phyloP scores from a whole-genome alignment of 2,329 filamentous ascomycete species.

The Alternaria sp. region DNA sequence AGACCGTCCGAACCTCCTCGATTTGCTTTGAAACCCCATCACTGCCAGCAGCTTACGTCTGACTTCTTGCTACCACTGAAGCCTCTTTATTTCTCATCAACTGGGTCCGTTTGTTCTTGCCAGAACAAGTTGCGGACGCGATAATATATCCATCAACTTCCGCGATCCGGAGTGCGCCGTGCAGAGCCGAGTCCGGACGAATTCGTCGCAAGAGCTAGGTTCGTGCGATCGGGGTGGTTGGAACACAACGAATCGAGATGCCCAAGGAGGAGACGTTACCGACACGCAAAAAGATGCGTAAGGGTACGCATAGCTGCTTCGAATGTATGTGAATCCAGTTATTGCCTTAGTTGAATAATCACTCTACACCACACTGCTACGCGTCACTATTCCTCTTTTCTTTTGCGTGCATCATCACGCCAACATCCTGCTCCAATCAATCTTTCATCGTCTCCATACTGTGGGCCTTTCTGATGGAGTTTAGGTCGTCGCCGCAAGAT shows the following conservation, averaged over 20 bases:
- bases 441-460: not conserved
- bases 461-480: constrained; percentile 27
- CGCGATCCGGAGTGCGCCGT: constrained; percentile 3
- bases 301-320: constrained; percentile 53
- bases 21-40: constrained; percentile 6
- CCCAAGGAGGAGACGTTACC: constrained; percentile 45
- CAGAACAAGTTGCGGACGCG: not conserved
- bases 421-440: constrained; percentile 1
- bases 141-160: constrained; percentile 12
- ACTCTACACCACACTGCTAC: constrained; percentile 2
- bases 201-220: constrained; percentile 19
- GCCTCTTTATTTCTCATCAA: not conserved
- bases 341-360: constrained; percentile 5
- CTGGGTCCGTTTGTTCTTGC: not conserved
- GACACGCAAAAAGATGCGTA: constrained; percentile 52
- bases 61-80: constrained; percentile 7
- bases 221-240: constrained; percentile 4
- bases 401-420: constrained; percentile 5
- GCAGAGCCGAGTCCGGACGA: constrained; percentile 25
- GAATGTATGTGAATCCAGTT: constrained; percentile 47
- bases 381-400: constrained; percentile 2
- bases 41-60: constrained; percentile 6
- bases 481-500: constrained; percentile 58
- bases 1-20: constrained; percentile 12
- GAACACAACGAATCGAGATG: constrained; percentile 32